phyloP scores from a whole-genome alignment of 1,284 basidiomycete genomes.

The Taiwanofungus camphoratus region DNA sequence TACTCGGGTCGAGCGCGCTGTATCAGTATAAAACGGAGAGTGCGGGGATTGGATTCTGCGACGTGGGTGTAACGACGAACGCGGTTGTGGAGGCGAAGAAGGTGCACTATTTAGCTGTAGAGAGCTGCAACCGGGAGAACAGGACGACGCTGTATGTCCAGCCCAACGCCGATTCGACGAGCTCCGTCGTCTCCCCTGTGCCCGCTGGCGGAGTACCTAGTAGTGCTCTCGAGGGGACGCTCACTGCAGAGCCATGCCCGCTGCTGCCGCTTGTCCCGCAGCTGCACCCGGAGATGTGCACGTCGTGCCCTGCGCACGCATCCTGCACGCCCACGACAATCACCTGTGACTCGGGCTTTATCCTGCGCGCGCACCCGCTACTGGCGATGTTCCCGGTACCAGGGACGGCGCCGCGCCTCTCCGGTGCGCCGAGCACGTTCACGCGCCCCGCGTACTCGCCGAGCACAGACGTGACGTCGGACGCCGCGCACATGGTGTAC shows the following conservation, averaged over 20 bases:
- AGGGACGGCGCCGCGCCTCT: conserved; percentile 15
- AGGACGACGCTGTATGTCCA: conserved; percentile 34
- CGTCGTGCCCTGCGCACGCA: conserved; percentile 81
- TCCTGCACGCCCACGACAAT: conserved; percentile 61
- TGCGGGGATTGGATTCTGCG: conserved; percentile 77
- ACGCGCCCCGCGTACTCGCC: conserved; percentile 16
- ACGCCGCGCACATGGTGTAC: conserved; percentile 24
- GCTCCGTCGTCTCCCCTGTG: conserved; percentile 14
- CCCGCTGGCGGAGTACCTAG: too few species aligned
- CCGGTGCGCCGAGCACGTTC: conserved; percentile 17
- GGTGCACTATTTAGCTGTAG: conserved; percentile 39
- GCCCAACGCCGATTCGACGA: conserved; percentile 25
- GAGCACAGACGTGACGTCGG: conserved; percentile 33
- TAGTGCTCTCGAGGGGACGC: too few species aligned
- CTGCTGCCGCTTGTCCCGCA: conserved; percentile 49
- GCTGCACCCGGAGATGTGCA: conserved; percentile 67
- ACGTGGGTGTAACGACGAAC: conserved; percentile 63
- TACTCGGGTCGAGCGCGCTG: conserved; percentile 36
- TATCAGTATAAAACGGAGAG: conserved; percentile 63
- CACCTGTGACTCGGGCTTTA: conserved; percentile 71
- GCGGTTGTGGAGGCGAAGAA: conserved; percentile 45
- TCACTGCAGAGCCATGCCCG: conserved; percentile 45
- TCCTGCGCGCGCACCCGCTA: conserved; percentile 61
- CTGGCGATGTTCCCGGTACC: conserved; percentile 46
- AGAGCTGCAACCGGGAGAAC: conserved; percentile 57